Conservation (phyloP, 192 early-diverging fungal species). For the Backusella macrospora region DNA sequence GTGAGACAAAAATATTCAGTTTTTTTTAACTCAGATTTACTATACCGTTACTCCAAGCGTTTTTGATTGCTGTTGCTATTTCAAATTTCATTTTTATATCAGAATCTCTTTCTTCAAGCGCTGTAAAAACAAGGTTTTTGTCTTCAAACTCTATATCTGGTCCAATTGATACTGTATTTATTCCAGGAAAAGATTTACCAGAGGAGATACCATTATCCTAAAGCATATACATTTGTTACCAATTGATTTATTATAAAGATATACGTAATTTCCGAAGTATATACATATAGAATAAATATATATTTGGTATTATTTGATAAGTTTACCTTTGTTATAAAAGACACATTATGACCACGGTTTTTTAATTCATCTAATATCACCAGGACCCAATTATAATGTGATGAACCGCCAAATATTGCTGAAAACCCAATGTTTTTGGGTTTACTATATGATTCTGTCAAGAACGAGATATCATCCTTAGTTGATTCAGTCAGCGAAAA, state of each 20-base stretch:
- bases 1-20: background rate
- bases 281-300: no score
- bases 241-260: background rate
- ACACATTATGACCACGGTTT: background rate
- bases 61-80: background rate
- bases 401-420: conserved; percentile 1
- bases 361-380: background rate
- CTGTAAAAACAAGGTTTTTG: background rate
- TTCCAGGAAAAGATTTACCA: background rate
- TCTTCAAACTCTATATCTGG: background rate
- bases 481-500: background rate
- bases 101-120: background rate
- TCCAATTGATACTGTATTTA: background rate
- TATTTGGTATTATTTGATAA: background rate
- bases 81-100: background rate
- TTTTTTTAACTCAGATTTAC: background rate
- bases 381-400: conserved; percentile 13
- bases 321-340: conserved; percentile 3
- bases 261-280: background rate
- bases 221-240: no score
- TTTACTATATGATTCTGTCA: background rate
- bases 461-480: background rate
- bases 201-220: background rate
- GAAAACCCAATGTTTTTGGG: background rate
- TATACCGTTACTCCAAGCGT: background rate